Conservation (phyloP, 2,329 filamentous ascomycete genomes). For the Blastomyces parvus region DNA sequence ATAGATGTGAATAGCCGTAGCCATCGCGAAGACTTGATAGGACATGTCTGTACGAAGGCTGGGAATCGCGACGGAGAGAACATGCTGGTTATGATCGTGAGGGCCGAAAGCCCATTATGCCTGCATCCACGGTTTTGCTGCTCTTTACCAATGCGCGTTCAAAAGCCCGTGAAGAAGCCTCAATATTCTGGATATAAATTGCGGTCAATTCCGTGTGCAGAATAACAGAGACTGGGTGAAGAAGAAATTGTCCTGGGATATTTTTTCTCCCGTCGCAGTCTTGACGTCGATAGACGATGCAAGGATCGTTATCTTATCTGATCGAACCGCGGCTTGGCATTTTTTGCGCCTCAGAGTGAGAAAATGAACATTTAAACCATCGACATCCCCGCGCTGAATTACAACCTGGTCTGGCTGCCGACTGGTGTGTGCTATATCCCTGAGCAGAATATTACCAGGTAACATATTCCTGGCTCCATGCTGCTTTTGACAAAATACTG, state of each 20-base stretch:
- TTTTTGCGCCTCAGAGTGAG: neutral
- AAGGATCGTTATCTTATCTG: neutral
- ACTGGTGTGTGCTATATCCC: neutral
- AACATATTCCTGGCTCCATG: neutral
- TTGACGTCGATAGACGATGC: too few relatives aligned
- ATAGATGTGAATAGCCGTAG: neutral
- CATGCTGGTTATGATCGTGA: neutral
- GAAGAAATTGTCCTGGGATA: neutral
- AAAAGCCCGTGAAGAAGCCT: neutral
- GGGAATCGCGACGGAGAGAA: neutral
- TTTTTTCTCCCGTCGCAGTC: too few relatives aligned
- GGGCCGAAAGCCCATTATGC: neutral
- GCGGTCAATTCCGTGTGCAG: neutral
- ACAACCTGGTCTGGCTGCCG: neutral
- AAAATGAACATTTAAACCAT: neutral
- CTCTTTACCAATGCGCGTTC: neutral
- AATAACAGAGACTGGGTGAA: neutral
- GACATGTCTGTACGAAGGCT: neutral
- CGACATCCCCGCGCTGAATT: neutral
- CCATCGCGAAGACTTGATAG: neutral
- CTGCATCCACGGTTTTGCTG: neutral
- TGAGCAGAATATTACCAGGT: neutral
- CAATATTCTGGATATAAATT: neutral
- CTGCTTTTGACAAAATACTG: neutral
- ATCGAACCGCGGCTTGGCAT: neutral